Evolutionary conservation across 2,329 filamentous ascomycete species (phyloP), one percentile per base, ranked within the genome.

Genomic region (Ilyonectria destructans): DNA sequence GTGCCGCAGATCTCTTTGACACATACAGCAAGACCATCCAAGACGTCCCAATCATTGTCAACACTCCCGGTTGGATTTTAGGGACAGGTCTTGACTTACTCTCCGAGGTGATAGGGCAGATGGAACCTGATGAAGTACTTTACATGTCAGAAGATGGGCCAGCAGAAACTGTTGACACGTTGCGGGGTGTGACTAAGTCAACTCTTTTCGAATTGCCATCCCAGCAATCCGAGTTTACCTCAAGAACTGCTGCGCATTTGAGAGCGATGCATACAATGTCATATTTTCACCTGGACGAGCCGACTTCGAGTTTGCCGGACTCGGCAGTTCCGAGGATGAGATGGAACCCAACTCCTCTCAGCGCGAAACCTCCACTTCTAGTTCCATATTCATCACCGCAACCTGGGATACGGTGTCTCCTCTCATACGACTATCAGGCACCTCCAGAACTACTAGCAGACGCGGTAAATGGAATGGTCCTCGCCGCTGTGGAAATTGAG

Each of bases 241-340:
- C 87, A 3, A 84, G 91, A 43, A 92, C 90, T 10, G 87, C 92
- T 0, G 85, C 88, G 0, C 90, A 95, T 68, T 80, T 93, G 3
- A 84, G 92, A 58, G 86, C 87, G 6, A 94, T 96, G 91, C 92
- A 95, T 72, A 89, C 87, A n/a, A 91, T 94, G 86, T 91, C 92
- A 0, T 96, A 95, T 74, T 94, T 96, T 75, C 93, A 96, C 76
- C 40, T 73, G 12, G 67, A 76, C 40, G 61, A 68, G 7, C 17
- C 51, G 31, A 55, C 4, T 71, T 83, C 10, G 67, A 45, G 61
- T 31, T 54, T 58, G 2, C 71, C 48, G 35, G 68, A 70, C 60
- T 37, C 60, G 4, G 26, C 52, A 17, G n/a, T 21, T 1, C 8
- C 56, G 3, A 70, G 68, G 6, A 56, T 80, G 21, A 79, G 77